phyloP scores from a whole-genome alignment of 148 eudicot species.

The Dianthus caryophyllus region DNA sequence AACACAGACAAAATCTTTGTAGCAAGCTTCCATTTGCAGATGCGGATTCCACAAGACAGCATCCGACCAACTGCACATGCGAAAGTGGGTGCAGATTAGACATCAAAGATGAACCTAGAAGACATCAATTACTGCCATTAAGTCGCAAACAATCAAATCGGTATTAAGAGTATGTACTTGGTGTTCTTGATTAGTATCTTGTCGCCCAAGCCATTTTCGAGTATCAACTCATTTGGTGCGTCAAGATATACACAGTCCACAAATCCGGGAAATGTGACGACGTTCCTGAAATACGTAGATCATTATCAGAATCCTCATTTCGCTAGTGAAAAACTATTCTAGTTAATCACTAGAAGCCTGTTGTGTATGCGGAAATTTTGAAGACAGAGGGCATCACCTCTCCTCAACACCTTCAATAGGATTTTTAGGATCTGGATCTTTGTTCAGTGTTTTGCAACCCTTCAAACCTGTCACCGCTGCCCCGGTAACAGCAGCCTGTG shows the following conservation, averaged over 20 bases:
- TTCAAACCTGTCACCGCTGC: slow-evolving; percentile 76
- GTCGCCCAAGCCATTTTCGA: slow-evolving; percentile 89
- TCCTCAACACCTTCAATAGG: slow-evolving; percentile 76
- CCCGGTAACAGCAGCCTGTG: slow-evolving; percentile 72
- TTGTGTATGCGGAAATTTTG: neutral
- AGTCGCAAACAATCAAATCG: neutral
- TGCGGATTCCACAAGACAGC: slow-evolving; percentile 95
- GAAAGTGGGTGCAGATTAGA: slow-evolving; percentile 11
- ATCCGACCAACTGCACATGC: slow-evolving; percentile 76
- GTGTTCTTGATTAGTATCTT: slow-evolving; percentile 57
- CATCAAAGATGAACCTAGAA: neutral
- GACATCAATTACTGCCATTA: neutral
- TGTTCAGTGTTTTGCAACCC: slow-evolving; percentile 90
- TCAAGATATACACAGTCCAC: slow-evolving; percentile 87
- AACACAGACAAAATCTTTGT: slow-evolving; percentile 92
- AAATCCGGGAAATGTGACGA: slow-evolving; percentile 88
- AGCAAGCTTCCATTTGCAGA: slow-evolving; percentile 84
- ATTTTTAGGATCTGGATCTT: slow-evolving; percentile 87
- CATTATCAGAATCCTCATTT: slow-evolving; percentile 17
- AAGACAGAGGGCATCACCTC: slow-evolving; percentile 47
- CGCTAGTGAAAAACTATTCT: neutral
- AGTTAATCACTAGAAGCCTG: neutral
- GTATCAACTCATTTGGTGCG: slow-evolving; percentile 59
- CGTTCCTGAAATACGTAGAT: slow-evolving; percentile 53
- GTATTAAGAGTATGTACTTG: slow-evolving; percentile 41